These are phyloP conservation scores for Chlorella sp. DNA, from an alignment of 139 green algal species.

Conservation along the genomic window DNA sequence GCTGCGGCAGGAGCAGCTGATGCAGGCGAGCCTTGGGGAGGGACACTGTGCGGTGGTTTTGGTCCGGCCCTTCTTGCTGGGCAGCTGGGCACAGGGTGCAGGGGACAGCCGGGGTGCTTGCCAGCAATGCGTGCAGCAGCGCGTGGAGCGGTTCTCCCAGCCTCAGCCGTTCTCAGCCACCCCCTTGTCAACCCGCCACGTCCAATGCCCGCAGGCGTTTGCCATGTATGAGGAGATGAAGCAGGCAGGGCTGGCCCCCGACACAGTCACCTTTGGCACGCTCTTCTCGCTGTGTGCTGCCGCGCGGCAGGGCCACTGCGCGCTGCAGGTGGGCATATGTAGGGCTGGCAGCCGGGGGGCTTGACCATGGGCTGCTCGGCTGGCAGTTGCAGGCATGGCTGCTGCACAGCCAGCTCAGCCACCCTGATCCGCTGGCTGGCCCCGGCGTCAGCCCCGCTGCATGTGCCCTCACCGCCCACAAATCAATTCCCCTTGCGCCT, in stretches of 20 bases:
- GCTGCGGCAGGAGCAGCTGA: slow-evolving; percentile 31
- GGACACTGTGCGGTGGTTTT: too few relatives aligned
- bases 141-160: too few relatives aligned
- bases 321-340: slow-evolving; percentile 13
- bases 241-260: slow-evolving; percentile 42
- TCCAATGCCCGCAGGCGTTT: neutral
- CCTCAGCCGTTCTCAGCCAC: neutral
- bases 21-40: neutral
- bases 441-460: too few relatives aligned
- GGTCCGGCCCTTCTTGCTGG: too few relatives aligned
- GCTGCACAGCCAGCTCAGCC: too few relatives aligned
- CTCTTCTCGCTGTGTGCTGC: slow-evolving; percentile 50
- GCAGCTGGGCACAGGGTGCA: neutral
- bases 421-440: too few relatives aligned
- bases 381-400: neutral
- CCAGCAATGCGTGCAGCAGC: neutral
- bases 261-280: slow-evolving; percentile 57
- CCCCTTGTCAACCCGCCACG: neutral
- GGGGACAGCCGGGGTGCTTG: neutral
- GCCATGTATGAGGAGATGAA: slow-evolving; percentile 46
- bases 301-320: slow-evolving; percentile 18
- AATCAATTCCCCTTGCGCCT: neutral
- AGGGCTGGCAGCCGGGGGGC: neutral
- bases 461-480: too few relatives aligned
- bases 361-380: neutral